Evolutionary conservation across 352 stramenopile genomes (phyloP).

Genomic region (Pythium rishiriense): DNA sequence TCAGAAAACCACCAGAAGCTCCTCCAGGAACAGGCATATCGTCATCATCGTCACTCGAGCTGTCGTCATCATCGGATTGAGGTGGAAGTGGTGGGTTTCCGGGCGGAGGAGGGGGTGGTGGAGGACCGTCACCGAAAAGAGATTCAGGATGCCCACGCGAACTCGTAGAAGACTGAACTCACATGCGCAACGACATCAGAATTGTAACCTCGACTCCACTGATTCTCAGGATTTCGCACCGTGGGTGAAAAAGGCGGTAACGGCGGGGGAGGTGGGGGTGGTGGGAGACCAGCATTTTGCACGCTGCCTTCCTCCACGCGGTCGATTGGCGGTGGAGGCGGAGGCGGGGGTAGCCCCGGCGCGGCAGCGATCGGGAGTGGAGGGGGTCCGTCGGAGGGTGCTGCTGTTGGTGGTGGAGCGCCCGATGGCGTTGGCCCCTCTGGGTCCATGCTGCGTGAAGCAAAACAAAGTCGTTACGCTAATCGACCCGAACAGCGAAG

Average conservation of each 20-base stretch:
- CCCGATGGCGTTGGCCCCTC: conserved; percentile 74
- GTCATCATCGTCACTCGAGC: conserved; percentile 61
- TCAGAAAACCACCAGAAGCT: conserved; percentile 43
- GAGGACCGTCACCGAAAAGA: conserved; percentile 48
- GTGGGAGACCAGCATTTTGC: conserved; percentile 4
- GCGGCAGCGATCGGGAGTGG: conserved; percentile 20
- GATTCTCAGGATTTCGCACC: conserved; percentile 29
- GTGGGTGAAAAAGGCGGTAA: conserved; percentile 55
- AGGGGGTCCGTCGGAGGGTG: conserved; percentile 10
- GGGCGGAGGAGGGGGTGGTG: conserved; percentile 40
- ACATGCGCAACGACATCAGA: neutral
- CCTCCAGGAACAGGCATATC: conserved; percentile 17
- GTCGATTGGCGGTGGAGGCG: conserved; percentile 5
- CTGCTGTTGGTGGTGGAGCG: conserved; percentile 29
- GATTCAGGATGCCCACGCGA: conserved; percentile 47
- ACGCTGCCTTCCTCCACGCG: neutral
- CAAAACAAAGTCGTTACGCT: too few species aligned
- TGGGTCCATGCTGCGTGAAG: conserved; percentile 60
- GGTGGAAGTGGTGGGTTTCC: conserved; percentile 36
- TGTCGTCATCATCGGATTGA: conserved; percentile 46
- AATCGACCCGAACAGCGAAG: too few species aligned
- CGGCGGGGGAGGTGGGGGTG: conserved; percentile 38
- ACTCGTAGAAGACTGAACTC: conserved; percentile 36
- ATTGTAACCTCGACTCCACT: neutral
- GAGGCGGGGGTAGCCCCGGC: conserved; percentile 1